A percentile compares a stretch with the other conserved stretches of the same genome.
These are phyloP conservation scores for Colletotrichum sp. DNA, from an alignment of 2,329 filamentous ascomycete species.

Conservation along the genomic window DNA sequence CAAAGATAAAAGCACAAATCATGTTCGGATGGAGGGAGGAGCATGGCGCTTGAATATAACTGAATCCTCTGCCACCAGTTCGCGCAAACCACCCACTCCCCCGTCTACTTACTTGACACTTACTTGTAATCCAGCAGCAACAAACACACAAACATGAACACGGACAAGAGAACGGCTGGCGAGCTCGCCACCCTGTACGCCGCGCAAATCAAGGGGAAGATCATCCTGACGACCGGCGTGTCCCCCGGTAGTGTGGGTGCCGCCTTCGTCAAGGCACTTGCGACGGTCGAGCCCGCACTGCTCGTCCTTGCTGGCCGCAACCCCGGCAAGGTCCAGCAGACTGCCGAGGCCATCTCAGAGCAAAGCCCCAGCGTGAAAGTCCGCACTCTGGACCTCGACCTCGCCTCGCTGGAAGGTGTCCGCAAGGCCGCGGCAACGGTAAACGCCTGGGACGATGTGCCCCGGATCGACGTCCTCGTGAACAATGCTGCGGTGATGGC, in stretches of 20 bases:
- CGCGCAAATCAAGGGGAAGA: conserved; percentile 38
- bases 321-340: conserved; percentile 41
- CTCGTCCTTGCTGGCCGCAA: conserved; percentile 53
- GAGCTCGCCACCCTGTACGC: neutral
- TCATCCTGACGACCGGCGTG: conserved; percentile 46
- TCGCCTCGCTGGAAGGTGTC: conserved; percentile 42
- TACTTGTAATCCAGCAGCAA: too few species aligned
- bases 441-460: conserved; percentile 34
- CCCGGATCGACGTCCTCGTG: conserved; percentile 44
- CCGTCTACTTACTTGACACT: too few species aligned
- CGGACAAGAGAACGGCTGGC: neutral
- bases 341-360: conserved; percentile 36
- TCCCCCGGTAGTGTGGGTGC: conserved; percentile 42
- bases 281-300: conserved; percentile 41
- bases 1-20: too few species aligned
- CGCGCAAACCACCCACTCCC: too few species aligned
- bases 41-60: too few species aligned
- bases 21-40: too few species aligned
- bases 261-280: conserved; percentile 39
- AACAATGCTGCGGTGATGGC: conserved; percentile 51
- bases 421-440: conserved; percentile 40
- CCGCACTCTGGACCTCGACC: conserved; percentile 40
- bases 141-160: neutral
- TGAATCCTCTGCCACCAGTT: too few species aligned
- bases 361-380: conserved; percentile 36